phyloP scores from a whole-genome alignment of 2,329 filamentous ascomycete genomes.

The Penicillium sp. region DNA sequence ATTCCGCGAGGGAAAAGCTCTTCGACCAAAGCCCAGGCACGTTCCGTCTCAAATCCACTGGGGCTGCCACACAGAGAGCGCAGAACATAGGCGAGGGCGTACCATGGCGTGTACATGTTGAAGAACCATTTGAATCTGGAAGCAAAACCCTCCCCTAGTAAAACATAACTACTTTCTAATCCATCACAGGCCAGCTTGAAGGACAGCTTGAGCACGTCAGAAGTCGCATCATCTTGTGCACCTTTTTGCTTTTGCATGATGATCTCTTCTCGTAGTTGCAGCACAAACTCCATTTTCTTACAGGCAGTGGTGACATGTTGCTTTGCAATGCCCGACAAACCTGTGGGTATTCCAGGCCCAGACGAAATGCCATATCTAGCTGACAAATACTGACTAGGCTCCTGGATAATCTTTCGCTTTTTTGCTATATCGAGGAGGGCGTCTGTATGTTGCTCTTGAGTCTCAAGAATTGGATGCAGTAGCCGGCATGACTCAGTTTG shows the following conservation, averaged over 20 bases:
- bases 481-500: constrained; percentile 19
- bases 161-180: constrained; percentile 13
- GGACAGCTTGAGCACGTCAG: constrained; percentile 15
- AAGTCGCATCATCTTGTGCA: neutral
- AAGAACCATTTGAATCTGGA: constrained; percentile 19
- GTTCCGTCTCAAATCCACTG: constrained; percentile 13
- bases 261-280: constrained; percentile 17
- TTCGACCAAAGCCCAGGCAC: constrained; percentile 16
- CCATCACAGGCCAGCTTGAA: constrained; percentile 18
- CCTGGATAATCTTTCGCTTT: constrained; percentile 5
- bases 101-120: constrained; percentile 20
- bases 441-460: constrained; percentile 11
- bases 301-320: constrained; percentile 15
- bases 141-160: constrained; percentile 13
- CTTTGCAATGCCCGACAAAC: constrained; percentile 14
- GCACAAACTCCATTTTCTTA: constrained; percentile 18
- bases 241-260: constrained; percentile 12
- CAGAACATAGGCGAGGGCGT: constrained; percentile 20
- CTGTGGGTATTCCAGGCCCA: neutral
- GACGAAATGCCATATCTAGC: constrained; percentile 13
- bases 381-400: constrained; percentile 10
- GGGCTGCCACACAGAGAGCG: constrained; percentile 17
- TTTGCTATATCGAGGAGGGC: constrained; percentile 12
- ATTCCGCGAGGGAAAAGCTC: constrained; percentile 15
- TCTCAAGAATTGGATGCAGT: constrained; percentile 16